Evolutionary conservation across 176 grass and related monocot genomes (phyloP).

Genomic region (barley (Hordeum vulgare)): MorexV3_pseudomolecules_assembly NC_058519.1:624155625-624156124

Average conservation of each 20-base stretch:
- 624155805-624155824: background rate
- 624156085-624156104: constrained; percentile 4
- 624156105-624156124: background rate
- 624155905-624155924: constrained; percentile 84
- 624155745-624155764: background rate
- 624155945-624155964: constrained; percentile 84
- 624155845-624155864: background rate
- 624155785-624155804: background rate
- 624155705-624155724: background rate
- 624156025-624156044: constrained; percentile 16
- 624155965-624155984: constrained; percentile 83
- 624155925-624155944: constrained; percentile 95
- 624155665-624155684: background rate
- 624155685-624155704: background rate
- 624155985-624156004: constrained; percentile 73
- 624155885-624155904: constrained; percentile 57
- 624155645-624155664: background rate
- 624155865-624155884: background rate
- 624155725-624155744: background rate
- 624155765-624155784: background rate
- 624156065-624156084: background rate
- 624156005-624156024: constrained; percentile 53
- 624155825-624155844: background rate
- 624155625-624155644: constrained; percentile 1
- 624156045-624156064: background rate